Evolutionary conservation across 1,284 basidiomycete genomes (phyloP).

Genomic region (Boletellus deceptivus): DNA sequence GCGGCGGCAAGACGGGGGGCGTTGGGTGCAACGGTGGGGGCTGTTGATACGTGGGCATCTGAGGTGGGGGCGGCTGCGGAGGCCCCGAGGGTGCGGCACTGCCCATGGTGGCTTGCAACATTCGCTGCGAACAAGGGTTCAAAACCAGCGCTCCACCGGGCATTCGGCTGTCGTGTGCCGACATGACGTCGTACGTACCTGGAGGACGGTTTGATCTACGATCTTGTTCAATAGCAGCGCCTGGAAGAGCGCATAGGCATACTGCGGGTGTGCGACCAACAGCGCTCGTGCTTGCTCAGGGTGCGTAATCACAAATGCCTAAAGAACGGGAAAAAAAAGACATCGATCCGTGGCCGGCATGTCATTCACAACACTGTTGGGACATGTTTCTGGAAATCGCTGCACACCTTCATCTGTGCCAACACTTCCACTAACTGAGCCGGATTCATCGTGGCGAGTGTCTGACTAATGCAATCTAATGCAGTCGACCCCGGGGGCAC

Average conservation of each 20-base stretch:
- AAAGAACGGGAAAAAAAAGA: slow-evolving; percentile 13
- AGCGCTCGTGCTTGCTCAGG: slow-evolving; percentile 87
- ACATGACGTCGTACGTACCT: slow-evolving; percentile 41
- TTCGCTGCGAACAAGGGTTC: slow-evolving; percentile 28
- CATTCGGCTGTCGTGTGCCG: slow-evolving; percentile 17
- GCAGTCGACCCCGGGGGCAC: slow-evolving; percentile 74
- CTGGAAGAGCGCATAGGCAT: slow-evolving; percentile 96
- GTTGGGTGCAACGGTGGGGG: slow-evolving; percentile 38
- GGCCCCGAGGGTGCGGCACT: slow-evolving; percentile 21
- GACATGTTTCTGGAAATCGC: slow-evolving; percentile 22
- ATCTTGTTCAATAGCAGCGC: slow-evolving; percentile 93
- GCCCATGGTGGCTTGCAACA: slow-evolving; percentile 32
- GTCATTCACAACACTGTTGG: slow-evolving; percentile 29
- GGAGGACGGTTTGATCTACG: slow-evolving; percentile 83
- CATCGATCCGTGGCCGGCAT: slow-evolving; percentile 5
- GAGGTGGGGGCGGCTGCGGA: slow-evolving; percentile 35
- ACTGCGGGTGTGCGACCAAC: slow-evolving; percentile 84
- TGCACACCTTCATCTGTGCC: slow-evolving; percentile 91
- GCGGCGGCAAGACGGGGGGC: slow-evolving; percentile 35
- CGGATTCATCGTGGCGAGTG: slow-evolving; percentile 82
- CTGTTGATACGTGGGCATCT: slow-evolving; percentile 33
- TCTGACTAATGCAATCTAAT: slow-evolving; percentile 85
- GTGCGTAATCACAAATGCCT: slow-evolving; percentile 88
- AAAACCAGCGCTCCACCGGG: slow-evolving; percentile 8
- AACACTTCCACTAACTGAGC: slow-evolving; percentile 92